Evolutionary conservation across 1,139 yeast species (phyloP).

Genomic region (Yamadazyma sp.): DNA sequence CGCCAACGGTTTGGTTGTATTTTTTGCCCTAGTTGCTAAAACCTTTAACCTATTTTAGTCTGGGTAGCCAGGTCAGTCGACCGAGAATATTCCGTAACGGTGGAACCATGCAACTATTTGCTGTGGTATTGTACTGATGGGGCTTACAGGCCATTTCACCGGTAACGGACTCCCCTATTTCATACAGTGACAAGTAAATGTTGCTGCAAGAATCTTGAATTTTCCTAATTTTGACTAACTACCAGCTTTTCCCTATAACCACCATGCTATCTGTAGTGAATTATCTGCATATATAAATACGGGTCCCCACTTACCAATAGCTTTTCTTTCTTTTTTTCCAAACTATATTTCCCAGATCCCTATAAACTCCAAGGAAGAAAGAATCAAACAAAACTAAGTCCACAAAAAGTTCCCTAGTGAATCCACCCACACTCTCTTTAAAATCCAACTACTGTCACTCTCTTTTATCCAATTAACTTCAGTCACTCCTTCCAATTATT

Average conservation of each 20-base stretch:
- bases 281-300: too few species aligned
- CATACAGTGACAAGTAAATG: too few species aligned
- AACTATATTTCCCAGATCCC: too few species aligned
- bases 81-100: not conserved
- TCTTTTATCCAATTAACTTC: slow-evolving; percentile 13
- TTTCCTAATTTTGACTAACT: slow-evolving; percentile 1
- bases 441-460: slow-evolving; percentile 11
- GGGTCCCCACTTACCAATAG: too few species aligned
- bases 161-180: too few species aligned
- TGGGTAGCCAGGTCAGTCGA: not conserved
- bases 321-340: not conserved
- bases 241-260: slow-evolving; percentile 1
- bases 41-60: not conserved
- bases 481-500: slow-evolving; percentile 21
- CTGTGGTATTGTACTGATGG: too few species aligned
- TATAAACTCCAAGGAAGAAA: too few species aligned
- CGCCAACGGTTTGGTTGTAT: too few species aligned
- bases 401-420: slow-evolving; percentile 9
- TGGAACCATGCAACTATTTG: too few species aligned
- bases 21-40: too few species aligned
- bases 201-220: not conserved
- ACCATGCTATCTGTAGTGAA: too few species aligned
- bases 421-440: slow-evolving; percentile 6
- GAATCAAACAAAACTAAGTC: not conserved
- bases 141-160: too few species aligned